Evolutionary conservation across 2,329 filamentous ascomycete genomes (phyloP), one percentile per base, ranked within the genome.

Genomic region (Neophaeococcomyces aloes): DNA sequence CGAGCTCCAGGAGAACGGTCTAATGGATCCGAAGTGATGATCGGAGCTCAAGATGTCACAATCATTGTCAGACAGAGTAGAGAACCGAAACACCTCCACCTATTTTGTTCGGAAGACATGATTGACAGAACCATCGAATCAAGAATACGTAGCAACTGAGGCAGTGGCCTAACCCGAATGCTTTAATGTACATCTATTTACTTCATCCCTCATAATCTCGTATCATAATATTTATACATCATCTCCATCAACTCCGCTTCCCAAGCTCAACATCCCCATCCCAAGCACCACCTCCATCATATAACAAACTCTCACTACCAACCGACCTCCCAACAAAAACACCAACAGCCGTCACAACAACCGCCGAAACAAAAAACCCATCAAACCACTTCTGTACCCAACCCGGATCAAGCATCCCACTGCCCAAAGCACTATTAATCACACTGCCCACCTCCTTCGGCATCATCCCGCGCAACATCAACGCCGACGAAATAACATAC

Each of bases 321-420:
- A 86, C 65, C 57, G 76, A 79, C 48, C 77, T 71, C 0, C 83
- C 82, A 3, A 87, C 59, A 71, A 81, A 84, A 17, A 93, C 78
- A 0, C 83, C 85, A n/a, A 75, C 57, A 1, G 72, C 78, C 1
- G 86, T 91, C 10, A 73, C 57, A 0, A 70, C 65, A 49, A 79
- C 82, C 4, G 81, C 81, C 2, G 79, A 59, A 44, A 94, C 62
- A 60, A 93, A 94, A 80, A 86, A 89, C 6, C 78, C 79, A 61
- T 94, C 86, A 54, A 94, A 94, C 86, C 86, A 94, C 23, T 76
- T 71, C 56, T 93, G 79, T 4, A 85, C 81, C 55, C 85, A 86
- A 0, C 70, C 69, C 5, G 77, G 76, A 55, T 85, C 81, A 7
- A 93, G 68, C 13, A 85, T 83, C 15, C 83, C 83, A 33, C 50